Conservation (phyloP, 805 yeast genomes). For the Cyberlindnera maclurae region DNA sequence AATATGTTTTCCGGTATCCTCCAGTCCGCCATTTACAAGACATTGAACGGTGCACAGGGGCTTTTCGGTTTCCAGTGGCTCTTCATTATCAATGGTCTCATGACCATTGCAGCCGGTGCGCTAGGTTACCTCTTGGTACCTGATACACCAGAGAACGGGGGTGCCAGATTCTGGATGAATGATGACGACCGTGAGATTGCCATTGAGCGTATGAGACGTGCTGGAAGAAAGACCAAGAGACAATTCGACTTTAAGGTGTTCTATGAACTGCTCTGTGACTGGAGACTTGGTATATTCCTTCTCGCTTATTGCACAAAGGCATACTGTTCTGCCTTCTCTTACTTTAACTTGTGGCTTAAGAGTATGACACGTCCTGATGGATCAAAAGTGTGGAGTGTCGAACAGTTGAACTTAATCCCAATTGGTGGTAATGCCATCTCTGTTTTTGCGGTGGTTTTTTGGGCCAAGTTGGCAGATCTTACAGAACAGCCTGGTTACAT, state of each 20-base stretch:
- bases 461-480: conserved; percentile 11
- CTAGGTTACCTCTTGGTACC: conserved; percentile 32
- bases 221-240: conserved; percentile 12
- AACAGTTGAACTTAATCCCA: conserved; percentile 16
- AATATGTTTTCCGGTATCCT: conserved; percentile 30
- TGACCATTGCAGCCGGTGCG: conserved; percentile 23
- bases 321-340: conserved; percentile 3
- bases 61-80: conserved; percentile 12
- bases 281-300: conserved; percentile 13
- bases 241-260: conserved; percentile 4
- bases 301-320: conserved; percentile 9
- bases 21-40: conserved; percentile 29
- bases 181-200: conserved; percentile 27
- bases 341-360: conserved; percentile 14
- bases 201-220: conserved; percentile 12
- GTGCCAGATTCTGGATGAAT: conserved; percentile 25
- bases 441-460: conserved; percentile 9
- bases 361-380: conserved; percentile 13
- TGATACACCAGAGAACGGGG: conserved; percentile 27
- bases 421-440: conserved; percentile 16
- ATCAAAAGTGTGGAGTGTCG: conserved; percentile 5
- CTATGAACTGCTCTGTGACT: conserved; percentile 2
- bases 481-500: conserved; percentile 7
- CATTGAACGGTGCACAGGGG: conserved; percentile 7
- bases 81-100: conserved; percentile 13